These are phyloP conservation scores for Plasmodium relictum DNA, from an alignment of 169 alveolate species.

Conservation along the genomic window DNA sequence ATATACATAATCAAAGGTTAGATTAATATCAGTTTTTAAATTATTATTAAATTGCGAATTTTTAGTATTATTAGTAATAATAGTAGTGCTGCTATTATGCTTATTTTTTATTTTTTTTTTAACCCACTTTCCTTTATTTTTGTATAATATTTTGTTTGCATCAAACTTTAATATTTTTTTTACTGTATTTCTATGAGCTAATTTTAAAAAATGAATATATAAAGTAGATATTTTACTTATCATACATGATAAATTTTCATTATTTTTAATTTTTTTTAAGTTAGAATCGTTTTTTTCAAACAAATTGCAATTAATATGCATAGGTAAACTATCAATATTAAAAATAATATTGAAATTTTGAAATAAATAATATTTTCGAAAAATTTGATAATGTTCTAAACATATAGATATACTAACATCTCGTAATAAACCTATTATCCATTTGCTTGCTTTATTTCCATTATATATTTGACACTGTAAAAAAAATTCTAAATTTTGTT, in stretches of 20 bases:
- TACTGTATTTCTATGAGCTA: slow-evolving; percentile 70
- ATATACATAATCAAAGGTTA: slow-evolving; percentile 41
- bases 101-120: slow-evolving; percentile 23
- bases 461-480: slow-evolving; percentile 75
- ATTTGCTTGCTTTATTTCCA: slow-evolving; percentile 72
- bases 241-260: slow-evolving; percentile 8
- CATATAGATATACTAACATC: slow-evolving; percentile 63
- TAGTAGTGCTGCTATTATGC: background rate
- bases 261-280: slow-evolving; percentile 37
- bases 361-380: slow-evolving; percentile 57
- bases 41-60: background rate
- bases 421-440: slow-evolving; percentile 67
- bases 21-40: background rate
- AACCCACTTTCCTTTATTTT: slow-evolving; percentile 60
- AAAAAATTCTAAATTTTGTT: slow-evolving; percentile 50
- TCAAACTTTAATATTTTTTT: slow-evolving; percentile 58
- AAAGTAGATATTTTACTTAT: slow-evolving; percentile 30
- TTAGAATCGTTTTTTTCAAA: slow-evolving; percentile 9
- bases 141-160: slow-evolving; percentile 31
- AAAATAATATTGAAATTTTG: slow-evolving; percentile 56
- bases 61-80: background rate
- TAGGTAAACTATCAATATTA: slow-evolving; percentile 56
- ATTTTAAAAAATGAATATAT: slow-evolving; percentile 50
- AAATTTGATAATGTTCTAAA: slow-evolving; percentile 67
- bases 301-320: slow-evolving; percentile 45